Evolutionary conservation across 208 protist species (phyloP).

Genomic region (Trypanosoma melophagium): DNA sequence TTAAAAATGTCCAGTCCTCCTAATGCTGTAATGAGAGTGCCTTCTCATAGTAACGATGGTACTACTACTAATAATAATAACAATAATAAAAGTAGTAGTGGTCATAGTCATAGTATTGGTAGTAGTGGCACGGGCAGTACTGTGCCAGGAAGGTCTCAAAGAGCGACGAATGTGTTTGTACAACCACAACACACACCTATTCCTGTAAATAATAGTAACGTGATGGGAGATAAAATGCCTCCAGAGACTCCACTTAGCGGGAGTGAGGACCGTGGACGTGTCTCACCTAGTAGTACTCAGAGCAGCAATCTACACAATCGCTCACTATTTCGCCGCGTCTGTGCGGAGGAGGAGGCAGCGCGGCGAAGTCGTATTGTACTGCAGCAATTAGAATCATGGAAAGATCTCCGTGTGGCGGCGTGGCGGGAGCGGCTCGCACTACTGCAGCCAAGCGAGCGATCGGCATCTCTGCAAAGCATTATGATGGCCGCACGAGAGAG

Average conservation of each 20-base stretch:
- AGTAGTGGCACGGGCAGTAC: neutral
- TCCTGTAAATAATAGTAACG: too few species aligned
- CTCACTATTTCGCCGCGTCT: conserved; percentile 19
- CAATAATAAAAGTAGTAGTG: too few species aligned
- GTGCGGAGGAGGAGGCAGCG: conserved; percentile 26
- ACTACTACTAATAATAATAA: too few species aligned
- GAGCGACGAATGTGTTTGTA: too few species aligned
- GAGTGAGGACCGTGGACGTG: conserved; percentile 12
- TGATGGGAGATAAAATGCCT: too few species aligned
- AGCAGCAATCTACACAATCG: conserved; percentile 13
- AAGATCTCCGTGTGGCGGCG: conserved; percentile 31
- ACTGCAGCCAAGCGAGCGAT: neutral
- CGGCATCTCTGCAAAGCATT: conserved; percentile 10
- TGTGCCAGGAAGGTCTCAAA: too few species aligned
- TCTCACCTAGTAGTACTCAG: conserved; percentile 12
- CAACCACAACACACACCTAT: too few species aligned
- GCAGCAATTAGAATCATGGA: conserved; percentile 32
- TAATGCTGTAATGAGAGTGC: too few species aligned
- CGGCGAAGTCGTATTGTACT: conserved; percentile 24
- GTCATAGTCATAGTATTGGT: neutral
- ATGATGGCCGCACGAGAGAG: neutral
- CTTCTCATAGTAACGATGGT: too few species aligned
- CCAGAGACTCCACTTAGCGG: neutral
- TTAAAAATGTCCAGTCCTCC: too few species aligned
- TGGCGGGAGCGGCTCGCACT: conserved; percentile 17